Conservation (phyloP, 2,329 filamentous ascomycete species). For the Fusarium papillatum region DNA sequence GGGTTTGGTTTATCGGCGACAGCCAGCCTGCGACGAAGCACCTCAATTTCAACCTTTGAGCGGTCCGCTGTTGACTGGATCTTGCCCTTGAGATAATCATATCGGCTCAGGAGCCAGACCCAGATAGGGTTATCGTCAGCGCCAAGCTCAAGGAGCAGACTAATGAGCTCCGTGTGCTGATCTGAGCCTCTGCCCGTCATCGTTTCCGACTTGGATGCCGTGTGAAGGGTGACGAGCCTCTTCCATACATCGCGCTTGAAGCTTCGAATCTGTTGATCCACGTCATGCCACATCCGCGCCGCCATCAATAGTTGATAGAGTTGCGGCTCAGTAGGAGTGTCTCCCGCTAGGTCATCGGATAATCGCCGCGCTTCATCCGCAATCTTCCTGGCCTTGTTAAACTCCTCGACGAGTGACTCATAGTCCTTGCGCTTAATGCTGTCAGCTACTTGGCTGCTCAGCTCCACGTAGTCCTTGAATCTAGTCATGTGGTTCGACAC, state of each 20-base stretch:
- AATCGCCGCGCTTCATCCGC: slow-evolving; percentile 83
- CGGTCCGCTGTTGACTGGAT: slow-evolving; percentile 86
- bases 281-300: slow-evolving; percentile 95
- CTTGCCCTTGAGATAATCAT: slow-evolving; percentile 89
- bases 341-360: slow-evolving; percentile 67
- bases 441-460: slow-evolving; percentile 82
- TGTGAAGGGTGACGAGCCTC: slow-evolving; percentile 78
- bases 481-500: slow-evolving; percentile 83
- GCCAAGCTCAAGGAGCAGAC: slow-evolving; percentile 90
- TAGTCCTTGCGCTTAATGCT: slow-evolving; percentile 94
- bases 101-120: slow-evolving; percentile 93
- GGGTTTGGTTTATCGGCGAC: slow-evolving; percentile 79
- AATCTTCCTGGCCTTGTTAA: slow-evolving; percentile 84
- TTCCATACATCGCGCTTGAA: slow-evolving; percentile 96
- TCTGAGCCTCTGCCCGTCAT: slow-evolving; percentile 75
- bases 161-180: slow-evolving; percentile 91
- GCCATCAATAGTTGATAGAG: slow-evolving; percentile 90
- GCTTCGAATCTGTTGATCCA: slow-evolving; percentile 85
- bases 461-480: slow-evolving; percentile 85
- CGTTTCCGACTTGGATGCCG: slow-evolving; percentile 63
- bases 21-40: slow-evolving; percentile 85
- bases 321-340: slow-evolving; percentile 80
- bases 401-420: slow-evolving; percentile 88
- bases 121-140: slow-evolving; percentile 97
- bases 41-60: slow-evolving; percentile 93